These are phyloP conservation scores for Nemania sp. DNA, from an alignment of 2,329 filamentous ascomycete genomes.

Conservation along the genomic window DNA sequence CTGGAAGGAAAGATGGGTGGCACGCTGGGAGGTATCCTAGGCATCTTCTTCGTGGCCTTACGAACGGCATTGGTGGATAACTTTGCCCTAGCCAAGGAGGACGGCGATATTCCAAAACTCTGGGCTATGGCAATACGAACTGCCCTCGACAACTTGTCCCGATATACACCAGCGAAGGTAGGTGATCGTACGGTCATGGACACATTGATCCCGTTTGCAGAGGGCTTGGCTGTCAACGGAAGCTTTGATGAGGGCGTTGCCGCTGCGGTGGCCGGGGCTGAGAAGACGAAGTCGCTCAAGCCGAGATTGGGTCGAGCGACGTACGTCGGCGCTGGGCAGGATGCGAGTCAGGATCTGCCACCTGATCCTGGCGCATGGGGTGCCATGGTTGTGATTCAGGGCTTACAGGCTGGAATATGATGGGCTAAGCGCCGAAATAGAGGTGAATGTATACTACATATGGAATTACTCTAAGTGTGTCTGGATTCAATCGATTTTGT, in stretches of 20 bases:
- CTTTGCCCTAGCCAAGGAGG: slow-evolving; percentile 46
- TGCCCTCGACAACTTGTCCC: slow-evolving; percentile 60
- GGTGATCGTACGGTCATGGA: slow-evolving; percentile 71
- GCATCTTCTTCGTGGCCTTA: slow-evolving; percentile 62
- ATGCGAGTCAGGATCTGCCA: slow-evolving; percentile 63
- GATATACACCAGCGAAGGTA: slow-evolving; percentile 66
- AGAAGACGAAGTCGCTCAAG: slow-evolving; percentile 73
- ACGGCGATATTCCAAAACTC: slow-evolving; percentile 52
- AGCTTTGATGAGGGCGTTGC: slow-evolving; percentile 68
- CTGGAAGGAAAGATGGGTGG: slow-evolving; percentile 67
- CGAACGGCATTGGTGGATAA: slow-evolving; percentile 54
- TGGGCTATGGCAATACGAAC: slow-evolving; percentile 59
- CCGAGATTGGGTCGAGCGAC: slow-evolving; percentile 75
- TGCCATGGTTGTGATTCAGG: slow-evolving; percentile 68
- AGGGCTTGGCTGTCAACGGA: slow-evolving; percentile 55
- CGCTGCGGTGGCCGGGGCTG: slow-evolving; percentile 70
- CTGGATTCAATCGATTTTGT: not conserved
- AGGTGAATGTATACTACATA: not conserved
- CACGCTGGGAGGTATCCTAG: slow-evolving; percentile 51
- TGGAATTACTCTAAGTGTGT: not conserved
- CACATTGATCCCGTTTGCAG: slow-evolving; percentile 66
- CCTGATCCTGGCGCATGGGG: slow-evolving; percentile 79
- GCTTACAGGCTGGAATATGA: slow-evolving; percentile 49
- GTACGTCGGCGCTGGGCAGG: slow-evolving; percentile 70
- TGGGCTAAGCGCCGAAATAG: not conserved